Conservation (phyloP, 257 asterid species). For the Pogostemon cablin region DNA sequence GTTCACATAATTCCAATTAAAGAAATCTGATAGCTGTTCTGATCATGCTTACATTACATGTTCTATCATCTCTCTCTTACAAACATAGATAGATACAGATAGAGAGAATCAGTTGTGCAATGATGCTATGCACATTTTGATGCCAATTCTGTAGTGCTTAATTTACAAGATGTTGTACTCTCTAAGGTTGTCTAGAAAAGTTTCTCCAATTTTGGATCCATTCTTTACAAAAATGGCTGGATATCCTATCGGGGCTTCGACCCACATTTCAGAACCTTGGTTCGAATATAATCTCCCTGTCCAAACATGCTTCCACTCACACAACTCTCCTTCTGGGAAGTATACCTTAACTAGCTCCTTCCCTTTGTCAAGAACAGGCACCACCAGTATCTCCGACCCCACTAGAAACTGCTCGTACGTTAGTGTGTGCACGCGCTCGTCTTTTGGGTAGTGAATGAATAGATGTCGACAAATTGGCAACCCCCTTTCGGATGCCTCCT, state of each 20-base stretch:
- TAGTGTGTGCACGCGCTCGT: constrained; percentile 59
- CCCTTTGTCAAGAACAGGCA: constrained; percentile 88
- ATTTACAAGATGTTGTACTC: constrained; percentile 49
- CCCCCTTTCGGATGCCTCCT: constrained; percentile 92
- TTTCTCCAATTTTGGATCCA: constrained; percentile 76
- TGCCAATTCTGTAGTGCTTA: constrained; percentile 3
- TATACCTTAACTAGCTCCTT: constrained; percentile 63
- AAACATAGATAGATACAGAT: background rate
- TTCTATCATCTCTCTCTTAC: background rate
- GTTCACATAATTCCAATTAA: too few species aligned
- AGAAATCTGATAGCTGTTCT: too few species aligned
- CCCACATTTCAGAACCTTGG: constrained; percentile 59
- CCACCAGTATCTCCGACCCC: constrained; percentile 89
- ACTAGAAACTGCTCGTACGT: constrained; percentile 83
- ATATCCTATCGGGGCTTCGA: constrained; percentile 75
- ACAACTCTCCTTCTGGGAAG: constrained; percentile 70
- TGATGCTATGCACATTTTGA: background rate
- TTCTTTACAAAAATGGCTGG: constrained; percentile 87
- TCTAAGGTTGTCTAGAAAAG: constrained; percentile 58
- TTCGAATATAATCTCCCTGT: constrained; percentile 59
- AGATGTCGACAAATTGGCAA: constrained; percentile 91
- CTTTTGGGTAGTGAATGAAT: constrained; percentile 89
- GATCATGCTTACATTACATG: background rate
- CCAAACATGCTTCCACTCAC: constrained; percentile 87
- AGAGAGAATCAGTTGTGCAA: background rate